Evolutionary conservation across 192 early-diverging fungal species (phyloP), one percentile per base, ranked within the genome.

Genomic region (Coemansia furcata): DNA sequence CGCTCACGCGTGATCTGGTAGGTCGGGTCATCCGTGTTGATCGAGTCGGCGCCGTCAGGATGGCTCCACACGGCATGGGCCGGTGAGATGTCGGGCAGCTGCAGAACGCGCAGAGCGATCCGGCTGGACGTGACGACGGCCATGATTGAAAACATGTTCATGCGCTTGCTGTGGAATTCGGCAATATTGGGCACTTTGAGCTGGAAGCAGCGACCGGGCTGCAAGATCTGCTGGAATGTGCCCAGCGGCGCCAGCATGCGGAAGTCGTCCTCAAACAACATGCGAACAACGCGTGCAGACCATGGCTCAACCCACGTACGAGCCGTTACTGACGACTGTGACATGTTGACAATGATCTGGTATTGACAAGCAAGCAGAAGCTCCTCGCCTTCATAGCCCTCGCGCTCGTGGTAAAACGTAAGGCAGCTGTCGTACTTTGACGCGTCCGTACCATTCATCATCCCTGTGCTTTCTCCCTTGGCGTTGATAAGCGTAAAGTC

Each of bases 81-180:
- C 1, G 81, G 81, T 33, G 73, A 46, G 15, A 83, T 62, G 6
- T 76, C 70, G 17, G 81, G 81, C 39, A 79, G 60, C 62, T 76
- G 81, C 37, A 83, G 66, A 37, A 76, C 33, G 12, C 81, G 76
- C 58, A 83, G 67, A 32, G 67, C 77, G 37, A 83, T 52, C 10
- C 77, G 66, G 62, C 76, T 79, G 26, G 73, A 73, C 17, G 72
- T 66, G 44, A 83, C 73, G 21, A 83, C 77, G 0, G 81, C 65
- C 72, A 83, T 83, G 37, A 76, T 78, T 3, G 81, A 83, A 49
- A 78, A 83, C 81, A 83, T 73, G 55, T 83, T 83, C 76, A 83
- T 83, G 15, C 76, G 76, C 64, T 57, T 78, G 71, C 72, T 79
- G 65, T 78, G 76, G 77, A 78, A 78, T 69, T 83, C 77, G 60